Percentiles rank a stretch among this genome's conserved stretches.
These are phyloP conservation scores for Hsuehochloa calcarea DNA, from an alignment of 176 grass and related monocot genomes.

Conservation along the genomic window DNA sequence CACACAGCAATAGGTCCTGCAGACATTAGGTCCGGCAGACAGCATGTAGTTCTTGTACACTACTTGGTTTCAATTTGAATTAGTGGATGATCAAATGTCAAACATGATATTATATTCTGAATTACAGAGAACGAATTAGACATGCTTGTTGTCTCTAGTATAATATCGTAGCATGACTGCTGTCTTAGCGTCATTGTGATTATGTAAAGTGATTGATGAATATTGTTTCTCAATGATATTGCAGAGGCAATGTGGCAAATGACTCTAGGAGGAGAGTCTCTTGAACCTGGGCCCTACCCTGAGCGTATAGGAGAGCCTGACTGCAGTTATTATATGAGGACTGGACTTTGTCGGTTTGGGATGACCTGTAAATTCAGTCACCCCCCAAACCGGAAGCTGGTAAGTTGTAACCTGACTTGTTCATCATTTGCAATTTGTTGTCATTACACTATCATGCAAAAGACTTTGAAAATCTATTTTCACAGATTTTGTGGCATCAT, in stretches of 20 bases:
- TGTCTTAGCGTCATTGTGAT: neutral
- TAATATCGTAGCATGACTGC: neutral
- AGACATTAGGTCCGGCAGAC: too few relatives aligned
- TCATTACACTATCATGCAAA: neutral
- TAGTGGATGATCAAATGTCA: constrained; percentile 6
- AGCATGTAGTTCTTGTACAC: neutral
- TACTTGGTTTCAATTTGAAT: neutral
- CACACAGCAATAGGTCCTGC: too few relatives aligned
- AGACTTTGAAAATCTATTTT: neutral
- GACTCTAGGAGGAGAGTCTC: constrained; percentile 54
- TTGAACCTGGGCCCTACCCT: constrained; percentile 61
- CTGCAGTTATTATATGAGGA: constrained; percentile 88
- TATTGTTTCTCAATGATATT: constrained; percentile 14
- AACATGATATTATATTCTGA: neutral
- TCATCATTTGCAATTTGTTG: neutral
- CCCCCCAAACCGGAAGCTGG: constrained; percentile 64
- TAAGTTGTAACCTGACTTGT: constrained; percentile 16
- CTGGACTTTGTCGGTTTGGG: constrained; percentile 76
- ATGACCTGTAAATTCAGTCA: constrained; percentile 91
- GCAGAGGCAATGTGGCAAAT: constrained; percentile 73
- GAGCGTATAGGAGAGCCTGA: constrained; percentile 77
- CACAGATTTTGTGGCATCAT: neutral
- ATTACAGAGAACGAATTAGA: neutral
- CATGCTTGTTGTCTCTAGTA: neutral
- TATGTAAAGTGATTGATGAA: neutral